Evolutionary conservation across 768 basidiomycete species (phyloP), one percentile per base, ranked within the genome.

Genomic region (Termitomyces titanicus): DNA sequence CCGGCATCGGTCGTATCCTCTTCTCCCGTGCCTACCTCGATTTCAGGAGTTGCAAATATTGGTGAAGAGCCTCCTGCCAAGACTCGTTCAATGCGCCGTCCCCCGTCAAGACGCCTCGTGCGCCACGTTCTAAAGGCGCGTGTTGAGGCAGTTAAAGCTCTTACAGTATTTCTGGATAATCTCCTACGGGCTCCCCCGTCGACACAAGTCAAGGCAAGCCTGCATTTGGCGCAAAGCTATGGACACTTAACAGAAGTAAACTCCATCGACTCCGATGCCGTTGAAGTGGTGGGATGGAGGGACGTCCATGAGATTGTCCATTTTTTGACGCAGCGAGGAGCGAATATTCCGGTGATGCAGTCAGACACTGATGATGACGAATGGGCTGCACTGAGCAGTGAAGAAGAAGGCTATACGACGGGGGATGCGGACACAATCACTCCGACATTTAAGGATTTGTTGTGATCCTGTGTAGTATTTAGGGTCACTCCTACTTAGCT

Each of bases 61-160:
- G 56, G 68, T 45, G 52, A 72, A 27, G 79, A 82, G 55, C 78
- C 78, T 2, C 74, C 74, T 10, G 75, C 71, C 18, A 70, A 75
- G 58, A 57, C 65, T 33, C 69, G 68, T 25, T 63, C 70, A 3
- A 66, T 63, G 48, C 78, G 75, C 46, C 70, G 81, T 22, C 86
- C 93, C 1, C 87, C 92, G 10, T 87, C 92, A 9, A 85, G 92
- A 43, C 82, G 86, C 43, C 83, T 97, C 55, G 85, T 98, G 62
- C 89, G 92, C 18, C 92, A 97, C 70, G 89, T 97, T 54, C 76
- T 98, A 49, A 81, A 90, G 17, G 87, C 89, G 24, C 86, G 95
- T n/a, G 80, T 86, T 5, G 85, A 93, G 67, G 93, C 94, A 15
- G 81, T 86, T 34, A 83, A 85, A 56, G 84, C 85, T 6, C 80